A percentile compares a stretch with the other conserved stretches of the same genome.
Conservation (phyloP, 139 green algal genomes). For the Auxenochlorella pyrenoidosa region DNA sequence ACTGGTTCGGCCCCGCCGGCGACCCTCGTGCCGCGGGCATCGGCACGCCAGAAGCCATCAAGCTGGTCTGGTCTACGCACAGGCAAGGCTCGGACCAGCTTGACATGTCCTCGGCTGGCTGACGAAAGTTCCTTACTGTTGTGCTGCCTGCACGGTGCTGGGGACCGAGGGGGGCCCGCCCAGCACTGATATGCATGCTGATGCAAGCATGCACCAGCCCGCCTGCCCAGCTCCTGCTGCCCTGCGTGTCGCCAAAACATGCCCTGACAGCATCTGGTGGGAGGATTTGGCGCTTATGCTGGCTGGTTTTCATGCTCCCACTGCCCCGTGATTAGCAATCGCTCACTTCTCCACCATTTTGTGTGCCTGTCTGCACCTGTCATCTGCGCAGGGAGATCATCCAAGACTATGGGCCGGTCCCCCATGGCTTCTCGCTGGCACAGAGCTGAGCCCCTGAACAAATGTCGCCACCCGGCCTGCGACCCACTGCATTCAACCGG, state of each 20-base stretch:
- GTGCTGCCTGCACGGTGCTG: too few species aligned
- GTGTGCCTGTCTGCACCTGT: not conserved
- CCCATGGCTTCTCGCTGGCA: conserved; percentile 8
- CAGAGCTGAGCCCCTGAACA: conserved; percentile 34
- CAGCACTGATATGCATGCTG: too few species aligned
- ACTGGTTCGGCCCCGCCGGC: conserved; percentile 97
- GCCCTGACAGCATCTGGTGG: too few species aligned
- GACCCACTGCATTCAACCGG: too few species aligned
- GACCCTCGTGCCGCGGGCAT: conserved; percentile 96
- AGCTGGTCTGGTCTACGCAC: conserved; percentile 96
- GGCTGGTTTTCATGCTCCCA: not conserved
- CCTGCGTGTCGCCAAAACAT: too few species aligned
- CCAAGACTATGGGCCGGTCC: conserved; percentile 41
- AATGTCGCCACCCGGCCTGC: too few species aligned
- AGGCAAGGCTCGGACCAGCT: conserved; percentile 70
- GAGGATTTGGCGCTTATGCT: not conserved
- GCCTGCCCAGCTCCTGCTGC: too few species aligned
- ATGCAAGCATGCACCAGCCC: too few species aligned
- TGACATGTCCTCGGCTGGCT: not conserved
- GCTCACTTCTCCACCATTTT: not conserved
- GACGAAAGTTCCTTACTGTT: too few species aligned
- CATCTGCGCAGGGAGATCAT: conserved; percentile 41
- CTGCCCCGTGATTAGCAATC: too few species aligned
- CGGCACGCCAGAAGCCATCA: conserved; percentile 96
- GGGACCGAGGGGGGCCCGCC: too few species aligned